Conservation (phyloP, 441 rosid species). For the Mallotus repandus region DNA sequence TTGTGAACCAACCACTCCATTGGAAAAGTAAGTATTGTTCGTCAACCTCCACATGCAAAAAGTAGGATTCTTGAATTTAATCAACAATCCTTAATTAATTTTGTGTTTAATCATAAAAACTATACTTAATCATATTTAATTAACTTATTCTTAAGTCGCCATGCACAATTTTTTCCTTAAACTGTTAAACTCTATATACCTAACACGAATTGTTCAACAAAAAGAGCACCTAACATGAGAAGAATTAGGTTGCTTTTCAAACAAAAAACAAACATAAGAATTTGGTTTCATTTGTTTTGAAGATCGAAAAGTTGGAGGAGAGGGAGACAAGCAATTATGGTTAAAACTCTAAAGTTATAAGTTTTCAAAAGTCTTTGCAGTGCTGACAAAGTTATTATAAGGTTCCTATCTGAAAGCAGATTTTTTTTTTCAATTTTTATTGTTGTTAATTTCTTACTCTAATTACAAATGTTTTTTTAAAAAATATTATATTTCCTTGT, state of each 20-base stretch:
- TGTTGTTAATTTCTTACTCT: too few species aligned
- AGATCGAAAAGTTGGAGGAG: not conserved
- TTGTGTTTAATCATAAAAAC: constrained; percentile 15
- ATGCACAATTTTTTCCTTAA: too few species aligned
- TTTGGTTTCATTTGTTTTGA: constrained; percentile 21
- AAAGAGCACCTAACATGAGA: not conserved
- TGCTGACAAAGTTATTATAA: not conserved
- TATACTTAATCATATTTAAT: not conserved
- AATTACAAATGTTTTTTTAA: too few species aligned
- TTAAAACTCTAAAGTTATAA: constrained; percentile 6
- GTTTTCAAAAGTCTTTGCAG: not conserved
- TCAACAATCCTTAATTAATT: too few species aligned
- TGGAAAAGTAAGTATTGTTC: constrained; percentile 32
- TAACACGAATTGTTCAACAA: too few species aligned
- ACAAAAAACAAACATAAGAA: not conserved
- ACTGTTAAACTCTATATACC: too few species aligned
- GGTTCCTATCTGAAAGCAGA: too few species aligned
- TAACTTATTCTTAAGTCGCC: not conserved
- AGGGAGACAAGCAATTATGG: constrained; percentile 1
- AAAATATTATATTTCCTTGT: too few species aligned
- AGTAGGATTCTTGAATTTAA: constrained; percentile 18
- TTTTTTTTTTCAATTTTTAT: too few species aligned
- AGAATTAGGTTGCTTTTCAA: too few species aligned
- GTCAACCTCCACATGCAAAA: constrained; percentile 74
- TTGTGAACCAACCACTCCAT: constrained; percentile 55